Evolutionary conservation across 345 rosid species (phyloP), one percentile per base, ranked within the genome.

Genomic region (Gossypium thurberi): DNA sequence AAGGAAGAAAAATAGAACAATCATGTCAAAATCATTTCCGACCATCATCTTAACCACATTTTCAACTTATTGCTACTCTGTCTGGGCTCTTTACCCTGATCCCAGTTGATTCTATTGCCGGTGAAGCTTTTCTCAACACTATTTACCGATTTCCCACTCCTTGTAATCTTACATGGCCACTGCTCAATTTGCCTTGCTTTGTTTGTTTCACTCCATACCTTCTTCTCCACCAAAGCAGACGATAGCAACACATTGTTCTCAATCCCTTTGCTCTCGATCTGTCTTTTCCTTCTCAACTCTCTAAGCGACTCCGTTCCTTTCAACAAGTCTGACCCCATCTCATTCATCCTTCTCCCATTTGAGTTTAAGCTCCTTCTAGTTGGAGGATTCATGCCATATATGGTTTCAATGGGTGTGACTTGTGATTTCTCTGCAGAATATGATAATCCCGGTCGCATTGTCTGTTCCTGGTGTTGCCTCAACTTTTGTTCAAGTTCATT

Each of bases 231-330:
- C 15, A 78, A 53, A 65, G 83, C 43, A 58, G 80, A 59, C 10
- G 77, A 70, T 42, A 73, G 14, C 2, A 74, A 21, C 9, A 75
- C 21, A 63, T 60, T 78, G 75, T 82, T 82, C 78, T 80, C 85
- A 1, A 18, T 10, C 37, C 82, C 87, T 69, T 52, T 78, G 80
- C 78, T 77, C 43, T 73, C 79, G 14, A 50, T 47, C 48, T 80
- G 82, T 58, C 78, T 70, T 69, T 80, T 84, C 60, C 84, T 78
- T 74, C 82, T 71, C 40, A 82, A 18, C 70, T 78, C 77, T 1
- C 81, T 76, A 14, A 82, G 79, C 8, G 88, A 73, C 10, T 81
- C 83, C 1, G 81, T 74, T 61, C 85, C 82, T 79, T 79, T 81
- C 33, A 78, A 82, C 62, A 84, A 78, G 10, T 64, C 69, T 20